Base-by-base conservation (phyloP, 179 eudicot species). In the Amaranthus tricolor region DNA sequence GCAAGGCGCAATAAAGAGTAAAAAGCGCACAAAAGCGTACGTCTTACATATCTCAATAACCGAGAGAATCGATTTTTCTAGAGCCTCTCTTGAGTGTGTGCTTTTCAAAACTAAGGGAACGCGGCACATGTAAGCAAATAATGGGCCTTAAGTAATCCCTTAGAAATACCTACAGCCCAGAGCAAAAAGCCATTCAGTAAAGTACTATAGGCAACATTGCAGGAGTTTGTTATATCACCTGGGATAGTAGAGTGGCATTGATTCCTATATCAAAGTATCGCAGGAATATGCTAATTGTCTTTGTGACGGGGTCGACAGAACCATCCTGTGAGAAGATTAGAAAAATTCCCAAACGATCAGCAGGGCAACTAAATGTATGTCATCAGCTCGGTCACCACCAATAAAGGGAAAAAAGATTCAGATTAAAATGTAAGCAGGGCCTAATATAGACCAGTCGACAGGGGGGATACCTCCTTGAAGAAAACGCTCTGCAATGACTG, bases 401-500 rank as follows among this genome's bases (percentile, higher is more conserved):
- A 40, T 55, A 40, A 16, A 56, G 66, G 51, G 17, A 44, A 5
- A 55, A 53, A 63, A 61, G 43, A 19, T 66, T n/a, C 40, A 31
- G 68, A 50, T 20, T 40, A 57, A 65, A 74, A 69, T 50, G 31
- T 62, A 55, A 55, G 68, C 69, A 76, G 54, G 56, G 11, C 54
- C 48, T 16, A 52, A 49, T 71, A 81, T 69, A 57, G 76, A 73
- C 53, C 63, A 53, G 63, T 43, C 44, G 65, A 47, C 55, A 55
- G 62, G 51, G 56, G 52, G 10, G 3, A 6, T 86, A 95, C 99
- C 95, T 89, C 91, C 88, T 93, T 95, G 85, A 95, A 95, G 82
- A 95, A 96, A 80, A 95, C 99, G 76, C 99, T 95, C 88, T 95
- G 97, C 88, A 95, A 83, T 71, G 99, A 95, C 99, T 95, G 93